phyloP scores from a whole-genome alignment of 441 rosid genomes.

The Croton setiger region DNA sequence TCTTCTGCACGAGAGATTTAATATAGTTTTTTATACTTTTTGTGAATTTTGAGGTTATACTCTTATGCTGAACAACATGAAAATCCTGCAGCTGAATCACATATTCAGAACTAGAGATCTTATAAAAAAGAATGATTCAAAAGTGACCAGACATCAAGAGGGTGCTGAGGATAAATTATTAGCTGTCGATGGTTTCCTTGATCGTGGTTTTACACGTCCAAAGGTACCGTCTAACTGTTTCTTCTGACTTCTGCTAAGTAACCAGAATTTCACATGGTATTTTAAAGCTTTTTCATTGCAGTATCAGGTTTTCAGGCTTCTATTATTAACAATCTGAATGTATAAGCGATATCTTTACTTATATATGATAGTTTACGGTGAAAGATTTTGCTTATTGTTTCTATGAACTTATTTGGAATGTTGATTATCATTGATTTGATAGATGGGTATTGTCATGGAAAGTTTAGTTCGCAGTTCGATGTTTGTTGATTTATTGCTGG shows the following conservation, averaged over 20 bases:
- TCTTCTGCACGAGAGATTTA: slow-evolving; percentile 15
- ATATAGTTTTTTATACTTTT: slow-evolving; percentile 3
- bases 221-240: slow-evolving; percentile 54
- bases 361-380: background rate
- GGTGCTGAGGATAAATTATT: slow-evolving; percentile 45
- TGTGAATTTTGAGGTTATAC: slow-evolving; percentile 15
- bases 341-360: background rate
- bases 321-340: background rate
- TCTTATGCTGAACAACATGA: slow-evolving; percentile 24
- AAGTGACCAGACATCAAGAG: slow-evolving; percentile 58
- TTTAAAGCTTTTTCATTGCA: background rate
- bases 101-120: slow-evolving; percentile 68
- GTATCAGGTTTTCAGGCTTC: background rate
- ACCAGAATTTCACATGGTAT: background rate
- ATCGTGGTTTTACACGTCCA: slow-evolving; percentile 96
- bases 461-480: too few species aligned
- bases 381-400: background rate
- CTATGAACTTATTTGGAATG: background rate
- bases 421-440: background rate
- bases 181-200: slow-evolving; percentile 58
- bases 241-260: background rate
- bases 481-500: background rate
- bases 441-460: background rate
- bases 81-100: slow-evolving; percentile 82
- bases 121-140: slow-evolving; percentile 73